Conservation (phyloP, 495 filamentous ascomycete species). For the Aspergillus mulundensis region DNA sequence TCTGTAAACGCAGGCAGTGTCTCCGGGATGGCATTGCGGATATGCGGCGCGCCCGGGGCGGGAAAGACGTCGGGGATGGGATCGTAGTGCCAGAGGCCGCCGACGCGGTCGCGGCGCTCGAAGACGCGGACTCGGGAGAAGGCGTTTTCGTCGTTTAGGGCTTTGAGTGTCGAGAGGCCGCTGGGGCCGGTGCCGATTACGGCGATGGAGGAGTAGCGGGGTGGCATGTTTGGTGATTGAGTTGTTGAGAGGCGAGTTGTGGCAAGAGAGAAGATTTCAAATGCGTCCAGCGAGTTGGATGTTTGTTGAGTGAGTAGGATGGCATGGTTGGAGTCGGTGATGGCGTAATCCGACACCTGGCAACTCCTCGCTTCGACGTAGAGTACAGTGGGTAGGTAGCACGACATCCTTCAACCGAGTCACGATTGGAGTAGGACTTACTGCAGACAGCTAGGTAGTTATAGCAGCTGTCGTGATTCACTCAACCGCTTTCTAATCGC, state of each 20-base stretch:
- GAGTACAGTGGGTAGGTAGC: no score
- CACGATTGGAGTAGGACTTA: no score
- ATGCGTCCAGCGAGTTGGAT: no score
- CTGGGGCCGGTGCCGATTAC: conserved; percentile 52
- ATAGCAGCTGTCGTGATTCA: background rate
- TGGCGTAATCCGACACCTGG: conserved; percentile 2
- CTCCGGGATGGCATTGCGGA: conserved; percentile 7
- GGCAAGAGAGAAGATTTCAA: no score
- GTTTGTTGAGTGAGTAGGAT: no score
- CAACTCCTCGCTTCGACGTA: no score
- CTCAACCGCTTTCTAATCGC: no score
- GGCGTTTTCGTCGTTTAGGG: conserved; percentile 44
- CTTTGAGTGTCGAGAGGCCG: conserved; percentile 50
- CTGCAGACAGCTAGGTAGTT: no score
- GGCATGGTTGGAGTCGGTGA: background rate
- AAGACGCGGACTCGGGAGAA: conserved; percentile 51
- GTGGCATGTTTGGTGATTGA: no score
- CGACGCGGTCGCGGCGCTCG: conserved; percentile 46
- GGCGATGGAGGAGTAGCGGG: conserved; percentile 33
- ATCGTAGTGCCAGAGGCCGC: conserved; percentile 46
- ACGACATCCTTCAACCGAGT: no score
- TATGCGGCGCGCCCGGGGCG: background rate
- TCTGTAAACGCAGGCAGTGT: conserved; percentile 14
- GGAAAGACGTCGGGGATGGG: conserved; percentile 19
- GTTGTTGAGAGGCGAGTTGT: conserved; percentile 6